These are phyloP conservation scores for Puccinia coronata DNA, from an alignment of 1,284 basidiomycete genomes.

Conservation along the genomic window DNA sequence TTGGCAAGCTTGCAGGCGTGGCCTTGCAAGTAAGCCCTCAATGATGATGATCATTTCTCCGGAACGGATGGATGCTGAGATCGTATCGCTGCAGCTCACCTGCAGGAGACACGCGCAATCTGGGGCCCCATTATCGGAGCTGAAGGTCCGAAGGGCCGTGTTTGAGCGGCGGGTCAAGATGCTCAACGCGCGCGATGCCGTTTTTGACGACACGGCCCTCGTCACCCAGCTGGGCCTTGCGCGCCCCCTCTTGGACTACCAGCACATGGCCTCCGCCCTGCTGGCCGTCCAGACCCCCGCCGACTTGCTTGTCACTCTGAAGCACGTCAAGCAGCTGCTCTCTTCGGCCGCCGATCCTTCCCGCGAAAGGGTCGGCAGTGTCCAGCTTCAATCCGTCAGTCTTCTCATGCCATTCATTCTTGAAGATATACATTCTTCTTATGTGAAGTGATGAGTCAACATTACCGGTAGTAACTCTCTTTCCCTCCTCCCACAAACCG, in stretches of 20 bases:
- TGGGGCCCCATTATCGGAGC: neutral
- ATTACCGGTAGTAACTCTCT: no score
- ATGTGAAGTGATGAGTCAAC: no score
- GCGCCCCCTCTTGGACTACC: neutral
- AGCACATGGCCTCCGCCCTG: neutral
- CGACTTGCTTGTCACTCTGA: neutral
- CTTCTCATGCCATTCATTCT: neutral
- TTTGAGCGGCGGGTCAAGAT: slow-evolving; percentile 39
- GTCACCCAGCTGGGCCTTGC: neutral
- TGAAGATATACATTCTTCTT: no score
- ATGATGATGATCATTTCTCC: no score
- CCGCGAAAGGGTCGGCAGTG: neutral
- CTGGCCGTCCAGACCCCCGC: neutral
- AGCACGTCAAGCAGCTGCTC: neutral
- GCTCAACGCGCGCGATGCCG: neutral
- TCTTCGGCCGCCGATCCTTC: neutral
- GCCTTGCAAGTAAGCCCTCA: slow-evolving; percentile 27
- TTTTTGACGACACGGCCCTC: slow-evolving; percentile 23
- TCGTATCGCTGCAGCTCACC: slow-evolving; percentile 4
- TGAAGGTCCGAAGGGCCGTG: neutral
- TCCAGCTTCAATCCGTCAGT: neutral
- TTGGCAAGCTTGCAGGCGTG: slow-evolving; percentile 33
- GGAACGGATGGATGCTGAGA: no score
- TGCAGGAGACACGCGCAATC: neutral
- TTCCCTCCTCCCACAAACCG: no score